Evolutionary conservation across 257 asterid genomes (phyloP).

Genomic region (Orobanche coerulescens): DNA sequence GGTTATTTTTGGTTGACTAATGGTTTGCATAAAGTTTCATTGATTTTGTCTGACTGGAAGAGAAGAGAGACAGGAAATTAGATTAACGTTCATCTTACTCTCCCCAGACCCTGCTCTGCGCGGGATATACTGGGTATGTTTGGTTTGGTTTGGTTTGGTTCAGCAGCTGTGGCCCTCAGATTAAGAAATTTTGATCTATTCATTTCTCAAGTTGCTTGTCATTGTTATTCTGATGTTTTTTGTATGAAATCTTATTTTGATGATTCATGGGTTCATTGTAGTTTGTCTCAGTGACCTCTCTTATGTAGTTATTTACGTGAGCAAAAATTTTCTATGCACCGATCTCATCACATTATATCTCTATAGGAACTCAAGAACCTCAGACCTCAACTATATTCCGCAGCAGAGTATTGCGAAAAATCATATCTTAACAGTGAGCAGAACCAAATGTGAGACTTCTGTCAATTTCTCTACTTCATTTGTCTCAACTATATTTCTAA

Average conservation of each 20-base stretch:
- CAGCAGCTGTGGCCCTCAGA: too few relatives aligned
- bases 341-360: conserved; percentile 20
- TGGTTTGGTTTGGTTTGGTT: too few relatives aligned
- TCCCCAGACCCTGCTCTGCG: too few relatives aligned
- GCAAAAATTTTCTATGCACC: conserved; percentile 4
- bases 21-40: neutral
- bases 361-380: conserved; percentile 84
- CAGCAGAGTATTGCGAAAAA: conserved; percentile 92
- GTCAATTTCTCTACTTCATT: neutral
- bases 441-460: conserved; percentile 67
- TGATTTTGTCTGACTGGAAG: neutral
- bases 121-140: too few relatives aligned
- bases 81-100: neutral
- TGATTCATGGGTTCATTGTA: neutral
- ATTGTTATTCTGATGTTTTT: too few relatives aligned
- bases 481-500: conserved; percentile 10
- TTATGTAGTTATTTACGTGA: too few relatives aligned
- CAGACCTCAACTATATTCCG: conserved; percentile 89
- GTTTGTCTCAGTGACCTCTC: too few relatives aligned
- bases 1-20: neutral
- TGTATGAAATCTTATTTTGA: neutral
- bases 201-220: neutral
- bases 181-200: neutral
- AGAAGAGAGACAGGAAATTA: neutral
- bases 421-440: conserved; percentile 81